Evolutionary conservation across 768 basidiomycete species (phyloP).

Genomic region (Agaricus sinodeliciosus): DNA sequence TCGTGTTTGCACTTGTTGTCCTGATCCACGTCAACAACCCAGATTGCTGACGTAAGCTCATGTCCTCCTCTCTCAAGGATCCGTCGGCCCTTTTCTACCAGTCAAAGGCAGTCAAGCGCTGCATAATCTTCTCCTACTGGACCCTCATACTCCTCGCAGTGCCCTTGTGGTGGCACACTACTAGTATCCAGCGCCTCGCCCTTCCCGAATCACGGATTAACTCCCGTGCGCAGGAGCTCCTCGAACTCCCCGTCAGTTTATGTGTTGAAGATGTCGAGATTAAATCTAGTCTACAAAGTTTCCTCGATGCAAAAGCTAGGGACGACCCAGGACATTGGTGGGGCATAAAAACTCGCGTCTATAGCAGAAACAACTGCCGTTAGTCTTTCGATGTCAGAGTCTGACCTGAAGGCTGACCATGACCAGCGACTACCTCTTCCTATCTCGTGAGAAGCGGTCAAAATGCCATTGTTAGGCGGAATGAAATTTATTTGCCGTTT

Average conservation of each 20-base stretch:
- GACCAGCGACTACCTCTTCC: neutral
- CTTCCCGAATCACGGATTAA: slow-evolving; percentile 59
- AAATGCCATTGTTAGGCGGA: neutral
- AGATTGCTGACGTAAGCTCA: slow-evolving; percentile 5
- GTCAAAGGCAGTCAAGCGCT: slow-evolving; percentile 39
- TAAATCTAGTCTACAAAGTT: slow-evolving; percentile 15
- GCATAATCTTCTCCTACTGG: slow-evolving; percentile 76
- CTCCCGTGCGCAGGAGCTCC: slow-evolving; percentile 38
- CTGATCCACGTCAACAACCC: slow-evolving; percentile 14
- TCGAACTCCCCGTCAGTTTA: slow-evolving; percentile 42
- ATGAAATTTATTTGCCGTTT: slow-evolving; percentile 4
- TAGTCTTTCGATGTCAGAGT: neutral
- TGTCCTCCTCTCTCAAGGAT: slow-evolving; percentile 27
- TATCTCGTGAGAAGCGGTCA: slow-evolving; percentile 1
- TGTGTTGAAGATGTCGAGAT: slow-evolving; percentile 15
- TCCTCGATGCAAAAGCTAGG: slow-evolving; percentile 14
- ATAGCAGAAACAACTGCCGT: slow-evolving; percentile 3
- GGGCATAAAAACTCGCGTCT: neutral
- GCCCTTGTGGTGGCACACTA: slow-evolving; percentile 93
- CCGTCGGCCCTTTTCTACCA: slow-evolving; percentile 51
- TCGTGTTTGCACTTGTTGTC: slow-evolving; percentile 21
- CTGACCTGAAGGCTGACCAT: neutral
- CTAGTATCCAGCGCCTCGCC: slow-evolving; percentile 78
- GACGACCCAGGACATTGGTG: slow-evolving; percentile 22
- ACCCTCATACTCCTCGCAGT: slow-evolving; percentile 65